Evolutionary conservation across 441 rosid species (phyloP), one percentile per base, ranked within the genome.

Genomic region (Lepidium campestre): DNA sequence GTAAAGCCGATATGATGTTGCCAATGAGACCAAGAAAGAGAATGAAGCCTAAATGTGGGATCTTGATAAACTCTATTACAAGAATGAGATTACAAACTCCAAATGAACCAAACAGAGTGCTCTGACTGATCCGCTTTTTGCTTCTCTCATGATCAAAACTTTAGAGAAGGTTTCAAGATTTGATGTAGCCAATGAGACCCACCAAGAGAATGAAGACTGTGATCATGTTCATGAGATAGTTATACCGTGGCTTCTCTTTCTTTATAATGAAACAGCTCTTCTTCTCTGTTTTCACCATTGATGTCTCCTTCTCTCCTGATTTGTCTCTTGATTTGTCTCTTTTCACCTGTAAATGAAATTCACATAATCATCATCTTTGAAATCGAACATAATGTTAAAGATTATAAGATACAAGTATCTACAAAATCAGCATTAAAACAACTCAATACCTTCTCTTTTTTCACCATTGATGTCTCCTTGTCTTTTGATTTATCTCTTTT

Each of bases 21-120:
- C 50, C 12, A 62, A 71, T 34, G 75, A 62, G 52, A 62, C 42
- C 25, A 11, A 71, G 10, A 27, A 71, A 55, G 57, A 71, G 36
- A 14, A 55, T 45, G 35, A 71, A 25, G 20, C 52, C 50, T 27
- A 63, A n/a, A n/a, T n/a, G n/a, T n/a, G n/a, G n/a, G n/a, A n/a
- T n/a, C n/a, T n/a, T n/a, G n/a, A n/a, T n/a, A n/a, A n/a, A n/a
- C n/a, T n/a, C n/a, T n/a, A n/a, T n/a, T n/a, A n/a, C n/a, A n/a
- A n/a, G 34, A 29, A 29, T 29, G 9, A 29, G 34, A 29, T n/a
- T n/a, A n/a, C n/a, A 5, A 29, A 29, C 7, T 29, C 34, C 34
- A 29, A 29, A 29, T 29, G 1, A 29, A 29, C 6, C 7, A 29
- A 29, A 7, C 34, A 29, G 34, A 29, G 27, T 25, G 4, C 49